Evolutionary conservation across 2,329 filamentous ascomycete genomes (phyloP).

Genomic region (Venturia aucupariae): DNA sequence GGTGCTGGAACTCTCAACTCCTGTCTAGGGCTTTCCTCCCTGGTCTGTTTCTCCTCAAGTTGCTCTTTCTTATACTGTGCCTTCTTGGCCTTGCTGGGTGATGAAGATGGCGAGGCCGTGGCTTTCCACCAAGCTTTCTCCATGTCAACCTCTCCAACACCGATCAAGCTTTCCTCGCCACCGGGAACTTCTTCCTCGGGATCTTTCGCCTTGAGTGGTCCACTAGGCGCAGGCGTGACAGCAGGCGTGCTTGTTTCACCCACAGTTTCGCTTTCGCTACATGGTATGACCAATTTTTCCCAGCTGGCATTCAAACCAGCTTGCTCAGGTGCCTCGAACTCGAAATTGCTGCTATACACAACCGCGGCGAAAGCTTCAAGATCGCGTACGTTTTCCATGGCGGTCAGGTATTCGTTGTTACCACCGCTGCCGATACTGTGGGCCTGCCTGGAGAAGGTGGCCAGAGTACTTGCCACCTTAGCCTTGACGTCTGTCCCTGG

Average conservation of each 20-base stretch:
- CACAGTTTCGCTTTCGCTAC: not conserved
- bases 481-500: slow-evolving; percentile 41
- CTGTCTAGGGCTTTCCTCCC: not conserved
- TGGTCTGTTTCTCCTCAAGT: not conserved
- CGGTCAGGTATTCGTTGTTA: slow-evolving; percentile 42
- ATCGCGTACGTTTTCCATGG: slow-evolving; percentile 67
- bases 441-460: slow-evolving; percentile 82
- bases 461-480: slow-evolving; percentile 82
- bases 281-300: not conserved
- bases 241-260: not conserved
- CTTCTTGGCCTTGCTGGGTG: not conserved
- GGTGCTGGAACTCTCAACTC: not conserved
- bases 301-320: not conserved
- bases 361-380: slow-evolving; percentile 79
- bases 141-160: slow-evolving; percentile 8
- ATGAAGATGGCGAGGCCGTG: not conserved
- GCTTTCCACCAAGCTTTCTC: slow-evolving; percentile 14
- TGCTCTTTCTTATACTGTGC: not conserved
- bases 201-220: slow-evolving; percentile 4
- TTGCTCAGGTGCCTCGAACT: slow-evolving; percentile 33
- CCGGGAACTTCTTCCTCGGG: slow-evolving; percentile 4
- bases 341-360: slow-evolving; percentile 76
- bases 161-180: slow-evolving; percentile 5
- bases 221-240: slow-evolving; percentile 7
- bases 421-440: slow-evolving; percentile 66